phyloP scores from a whole-genome alignment of 768 basidiomycete genomes.

The Kondoa malvinella region DNA sequence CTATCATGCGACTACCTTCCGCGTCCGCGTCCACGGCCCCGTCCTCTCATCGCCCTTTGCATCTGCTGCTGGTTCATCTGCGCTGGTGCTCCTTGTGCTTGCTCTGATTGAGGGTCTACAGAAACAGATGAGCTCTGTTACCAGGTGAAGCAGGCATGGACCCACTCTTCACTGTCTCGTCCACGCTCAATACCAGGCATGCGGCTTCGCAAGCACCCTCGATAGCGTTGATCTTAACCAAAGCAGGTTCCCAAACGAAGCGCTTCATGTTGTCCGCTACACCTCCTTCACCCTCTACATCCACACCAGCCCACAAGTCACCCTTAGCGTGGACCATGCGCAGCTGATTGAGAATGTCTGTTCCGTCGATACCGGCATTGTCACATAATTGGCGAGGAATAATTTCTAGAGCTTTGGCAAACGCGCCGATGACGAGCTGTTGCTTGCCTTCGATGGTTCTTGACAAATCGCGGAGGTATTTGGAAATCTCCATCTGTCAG shows the following conservation, averaged over 20 bases:
- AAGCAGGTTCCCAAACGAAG: constrained; percentile 94
- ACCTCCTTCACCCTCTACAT: constrained; percentile 64
- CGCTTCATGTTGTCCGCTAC: constrained; percentile 92
- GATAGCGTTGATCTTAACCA: constrained; percentile 90
- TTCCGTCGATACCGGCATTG: constrained; percentile 93
- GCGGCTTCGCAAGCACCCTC: constrained; percentile 92
- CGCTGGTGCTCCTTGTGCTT: constrained; percentile 2
- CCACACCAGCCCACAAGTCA: constrained; percentile 76
- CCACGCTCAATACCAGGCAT: constrained; percentile 83
- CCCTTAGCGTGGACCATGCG: constrained; percentile 87
- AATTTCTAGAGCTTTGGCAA: constrained; percentile 90
- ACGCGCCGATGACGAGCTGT: constrained; percentile 82
- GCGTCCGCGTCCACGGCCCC: background rate
- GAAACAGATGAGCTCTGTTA: background rate
- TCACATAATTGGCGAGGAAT: constrained; percentile 98
- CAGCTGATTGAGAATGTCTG: constrained; percentile 89
- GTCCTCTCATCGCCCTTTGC: background rate
- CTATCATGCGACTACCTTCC: background rate
- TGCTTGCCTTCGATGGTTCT: constrained; percentile 87
- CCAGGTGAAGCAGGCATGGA: background rate
- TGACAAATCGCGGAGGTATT: constrained; percentile 78
- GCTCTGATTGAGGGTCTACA: constrained; percentile 7
- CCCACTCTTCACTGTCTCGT: constrained; percentile 59
- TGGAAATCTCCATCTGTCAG: constrained; percentile 85
- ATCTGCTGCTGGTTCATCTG: background rate